Percentiles rank a stretch among this genome's conserved stretches.
Evolutionary conservation across 148 eudicot species (phyloP).

Genomic region (Dysphania ambrosioides): DNA sequence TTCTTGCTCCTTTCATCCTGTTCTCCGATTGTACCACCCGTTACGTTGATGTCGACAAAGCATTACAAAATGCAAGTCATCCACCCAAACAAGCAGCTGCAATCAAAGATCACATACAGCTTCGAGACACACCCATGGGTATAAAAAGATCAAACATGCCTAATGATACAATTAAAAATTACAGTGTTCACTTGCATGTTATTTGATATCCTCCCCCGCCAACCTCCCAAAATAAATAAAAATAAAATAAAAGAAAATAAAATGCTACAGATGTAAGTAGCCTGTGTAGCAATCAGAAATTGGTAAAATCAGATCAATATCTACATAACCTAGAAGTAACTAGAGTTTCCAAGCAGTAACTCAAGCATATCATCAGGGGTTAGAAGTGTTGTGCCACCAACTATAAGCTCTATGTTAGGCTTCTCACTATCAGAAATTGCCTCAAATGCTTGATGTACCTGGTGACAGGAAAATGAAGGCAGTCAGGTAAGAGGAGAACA

Average conservation of each 20-base stretch:
- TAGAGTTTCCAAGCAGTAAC: slow-evolving; percentile 65
- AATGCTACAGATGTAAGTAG: neutral
- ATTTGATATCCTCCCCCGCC: neutral
- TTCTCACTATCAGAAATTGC: slow-evolving; percentile 77
- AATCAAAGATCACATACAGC: neutral
- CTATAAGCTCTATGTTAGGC: slow-evolving; percentile 66
- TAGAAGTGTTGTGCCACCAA: slow-evolving; percentile 88
- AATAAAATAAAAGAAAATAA: neutral
- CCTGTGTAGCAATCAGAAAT: neutral
- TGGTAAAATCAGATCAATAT: neutral
- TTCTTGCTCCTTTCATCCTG: too few species aligned
- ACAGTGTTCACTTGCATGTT: neutral
- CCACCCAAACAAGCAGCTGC: neutral
- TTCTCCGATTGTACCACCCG: too few species aligned
- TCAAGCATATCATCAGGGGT: slow-evolving; percentile 77
- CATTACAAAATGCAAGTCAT: too few species aligned
- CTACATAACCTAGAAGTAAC: slow-evolving; percentile 34
- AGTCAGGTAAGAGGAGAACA: neutral
- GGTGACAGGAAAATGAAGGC: slow-evolving; percentile 11
- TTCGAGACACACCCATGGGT: neutral
- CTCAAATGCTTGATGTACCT: slow-evolving; percentile 84
- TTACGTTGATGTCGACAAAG: too few species aligned
- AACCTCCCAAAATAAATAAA: neutral
- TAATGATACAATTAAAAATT: too few species aligned
- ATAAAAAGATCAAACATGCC: neutral